These are phyloP conservation scores for Aspergillus sojae DNA, from an alignment of 2,329 filamentous ascomycete genomes.

Conservation along the genomic window DNA sequence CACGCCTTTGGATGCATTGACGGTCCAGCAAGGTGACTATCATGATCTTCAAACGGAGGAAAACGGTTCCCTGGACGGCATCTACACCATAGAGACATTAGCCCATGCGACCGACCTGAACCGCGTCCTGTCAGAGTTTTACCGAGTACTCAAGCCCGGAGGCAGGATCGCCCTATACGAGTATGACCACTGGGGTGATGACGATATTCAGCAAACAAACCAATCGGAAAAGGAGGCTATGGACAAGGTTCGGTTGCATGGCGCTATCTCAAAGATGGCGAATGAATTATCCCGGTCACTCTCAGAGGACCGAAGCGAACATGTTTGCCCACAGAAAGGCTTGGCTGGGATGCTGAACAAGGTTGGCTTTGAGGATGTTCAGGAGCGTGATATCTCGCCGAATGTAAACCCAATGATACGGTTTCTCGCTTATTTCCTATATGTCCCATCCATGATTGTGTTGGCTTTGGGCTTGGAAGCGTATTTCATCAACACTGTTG, in stretches of 20 bases:
- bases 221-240: neutral
- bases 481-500: constrained; percentile 19
- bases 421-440: constrained; percentile 9
- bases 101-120: constrained; percentile 53
- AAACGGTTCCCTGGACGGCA: constrained; percentile 46
- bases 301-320: neutral
- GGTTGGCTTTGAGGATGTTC: constrained; percentile 15
- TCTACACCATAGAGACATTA: constrained; percentile 58
- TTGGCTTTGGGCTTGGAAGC: constrained; percentile 11
- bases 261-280: neutral
- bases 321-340: neutral
- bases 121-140: constrained; percentile 48
- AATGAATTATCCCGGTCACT: neutral
- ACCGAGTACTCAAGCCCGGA: constrained; percentile 49
- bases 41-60: constrained; percentile 49
- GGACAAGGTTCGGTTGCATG: constrained; percentile 15
- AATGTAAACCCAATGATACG: constrained; percentile 15
- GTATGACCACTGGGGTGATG: constrained; percentile 44
- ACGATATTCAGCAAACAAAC: neutral
- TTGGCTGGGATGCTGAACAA: constrained; percentile 3
- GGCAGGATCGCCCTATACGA: constrained; percentile 51
- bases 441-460: constrained; percentile 13
- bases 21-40: constrained; percentile 50
- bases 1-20: constrained; percentile 27
- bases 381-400: constrained; percentile 10